Conservation (phyloP, 345 rosid genomes). For the Angophora floribunda region DNA sequence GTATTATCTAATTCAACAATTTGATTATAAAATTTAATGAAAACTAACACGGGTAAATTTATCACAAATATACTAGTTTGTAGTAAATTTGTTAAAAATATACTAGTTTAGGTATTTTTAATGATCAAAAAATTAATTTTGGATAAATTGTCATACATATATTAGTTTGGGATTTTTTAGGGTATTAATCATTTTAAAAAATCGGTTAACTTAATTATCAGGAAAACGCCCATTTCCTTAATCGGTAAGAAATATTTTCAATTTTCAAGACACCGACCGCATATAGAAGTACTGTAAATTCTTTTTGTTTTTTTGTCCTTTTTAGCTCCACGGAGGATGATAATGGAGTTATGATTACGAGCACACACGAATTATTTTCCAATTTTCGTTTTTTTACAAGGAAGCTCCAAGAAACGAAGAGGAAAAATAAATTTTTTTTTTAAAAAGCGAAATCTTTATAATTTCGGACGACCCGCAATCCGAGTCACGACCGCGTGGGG, state of each 20-base stretch:
- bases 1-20: too few relatives aligned
- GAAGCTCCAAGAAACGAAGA: not conserved
- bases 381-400: not conserved
- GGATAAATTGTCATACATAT: too few relatives aligned
- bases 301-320: not conserved
- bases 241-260: not conserved
- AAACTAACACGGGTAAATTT: too few relatives aligned
- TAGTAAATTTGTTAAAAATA: too few relatives aligned
- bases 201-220: not conserved
- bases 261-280: not conserved
- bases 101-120: too few relatives aligned
- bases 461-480: not conserved
- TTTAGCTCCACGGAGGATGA: not conserved
- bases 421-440: not conserved
- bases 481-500: not conserved
- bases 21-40: too few relatives aligned
- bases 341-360: not conserved
- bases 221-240: not conserved
- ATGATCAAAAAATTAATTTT: too few relatives aligned
- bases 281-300: not conserved
- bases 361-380: not conserved
- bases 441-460: not conserved
- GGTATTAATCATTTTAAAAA: too few relatives aligned
- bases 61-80: too few relatives aligned
- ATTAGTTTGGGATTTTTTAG: too few relatives aligned